phyloP scores from a whole-genome alignment of 2,329 filamentous ascomycete species.

The Apiospora marii region DNA sequence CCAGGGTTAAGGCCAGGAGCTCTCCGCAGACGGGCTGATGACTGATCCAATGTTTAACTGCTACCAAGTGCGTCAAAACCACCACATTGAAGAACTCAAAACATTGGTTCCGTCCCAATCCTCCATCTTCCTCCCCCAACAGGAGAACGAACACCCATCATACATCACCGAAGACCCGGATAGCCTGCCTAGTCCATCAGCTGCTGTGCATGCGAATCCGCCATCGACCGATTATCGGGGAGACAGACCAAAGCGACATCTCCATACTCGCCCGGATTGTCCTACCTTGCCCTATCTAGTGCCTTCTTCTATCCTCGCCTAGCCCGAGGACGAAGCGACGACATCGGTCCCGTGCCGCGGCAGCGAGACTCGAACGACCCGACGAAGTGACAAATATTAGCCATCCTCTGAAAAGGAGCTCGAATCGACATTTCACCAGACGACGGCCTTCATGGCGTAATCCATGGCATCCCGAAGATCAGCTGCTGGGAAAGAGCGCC shows the following conservation, averaged over 20 bases:
- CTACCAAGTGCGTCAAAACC: conserved; percentile 25
- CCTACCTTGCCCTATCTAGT: conserved; percentile 4
- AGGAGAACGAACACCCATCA: background rate
- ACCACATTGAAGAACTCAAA: conserved; percentile 28
- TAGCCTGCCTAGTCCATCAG: background rate
- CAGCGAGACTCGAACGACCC: background rate
- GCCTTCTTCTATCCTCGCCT: background rate
- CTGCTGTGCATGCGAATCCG: background rate
- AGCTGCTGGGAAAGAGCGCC: conserved; percentile 54
- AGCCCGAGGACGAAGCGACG: background rate
- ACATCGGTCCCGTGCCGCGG: background rate
- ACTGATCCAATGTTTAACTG: conserved; percentile 17
- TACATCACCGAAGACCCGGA: background rate
- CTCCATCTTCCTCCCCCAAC: conserved; percentile 8
- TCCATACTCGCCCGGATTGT: conserved; percentile 13
- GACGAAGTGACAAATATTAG: background rate
- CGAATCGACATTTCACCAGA: conserved; percentile 2
- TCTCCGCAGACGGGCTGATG: conserved; percentile 19
- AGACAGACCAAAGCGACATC: background rate
- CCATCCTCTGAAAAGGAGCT: conserved; percentile 1
- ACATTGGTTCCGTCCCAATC: conserved; percentile 24
- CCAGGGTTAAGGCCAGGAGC: conserved; percentile 16
- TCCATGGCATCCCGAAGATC: conserved; percentile 71
- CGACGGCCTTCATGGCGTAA: conserved; percentile 66
- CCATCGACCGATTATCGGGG: background rate